These are phyloP conservation scores for Rhypophila decipiens DNA, from an alignment of 495 filamentous ascomycete genomes.

Conservation along the genomic window DNA sequence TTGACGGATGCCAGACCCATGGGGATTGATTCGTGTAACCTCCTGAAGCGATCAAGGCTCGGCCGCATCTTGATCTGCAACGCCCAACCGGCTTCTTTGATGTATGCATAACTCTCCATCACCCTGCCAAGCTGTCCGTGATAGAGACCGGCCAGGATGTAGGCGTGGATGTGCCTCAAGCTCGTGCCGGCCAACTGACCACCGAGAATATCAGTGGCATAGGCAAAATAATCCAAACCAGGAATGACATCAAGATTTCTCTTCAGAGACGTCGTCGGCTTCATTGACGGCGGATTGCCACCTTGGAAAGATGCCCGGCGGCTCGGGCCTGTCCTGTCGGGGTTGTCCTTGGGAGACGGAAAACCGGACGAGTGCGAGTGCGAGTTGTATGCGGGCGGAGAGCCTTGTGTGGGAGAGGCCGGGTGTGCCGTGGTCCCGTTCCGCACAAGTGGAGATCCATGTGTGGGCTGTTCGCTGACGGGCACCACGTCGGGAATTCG, in stretches of 20 bases:
- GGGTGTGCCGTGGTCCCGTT: conserved; percentile 35
- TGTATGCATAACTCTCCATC: conserved; percentile 86
- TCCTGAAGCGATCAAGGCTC: conserved; percentile 41
- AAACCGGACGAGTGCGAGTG: conserved; percentile 35
- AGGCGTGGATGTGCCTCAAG: conserved; percentile 76
- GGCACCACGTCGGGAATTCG: conserved; percentile 54
- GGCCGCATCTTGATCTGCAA: conserved; percentile 72
- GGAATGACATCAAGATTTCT: conserved; percentile 85
- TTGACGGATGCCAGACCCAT: conserved; percentile 19
- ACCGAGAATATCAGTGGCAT: conserved; percentile 82
- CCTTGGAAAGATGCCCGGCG: conserved; percentile 40
- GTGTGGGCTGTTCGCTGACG: conserved; percentile 34
- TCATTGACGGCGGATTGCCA: conserved; percentile 14
- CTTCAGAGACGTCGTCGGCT: conserved; percentile 22
- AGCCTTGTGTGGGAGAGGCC: conserved; percentile 44
- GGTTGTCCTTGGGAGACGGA: conserved; percentile 43
- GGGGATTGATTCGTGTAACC: conserved; percentile 21
- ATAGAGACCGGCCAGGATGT: conserved; percentile 81
- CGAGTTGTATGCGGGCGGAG: conserved; percentile 34
- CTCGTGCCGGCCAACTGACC: conserved; percentile 69
- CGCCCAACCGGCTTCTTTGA: conserved; percentile 68
- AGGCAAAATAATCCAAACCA: conserved; percentile 80
- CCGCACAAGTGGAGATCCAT: conserved; percentile 38
- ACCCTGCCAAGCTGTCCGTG: conserved; percentile 80
- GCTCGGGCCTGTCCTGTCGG: conserved; percentile 33